Evolutionary conservation across 106 monocot species (phyloP).

Genomic region (Platanthera guangdongensis): DNA sequence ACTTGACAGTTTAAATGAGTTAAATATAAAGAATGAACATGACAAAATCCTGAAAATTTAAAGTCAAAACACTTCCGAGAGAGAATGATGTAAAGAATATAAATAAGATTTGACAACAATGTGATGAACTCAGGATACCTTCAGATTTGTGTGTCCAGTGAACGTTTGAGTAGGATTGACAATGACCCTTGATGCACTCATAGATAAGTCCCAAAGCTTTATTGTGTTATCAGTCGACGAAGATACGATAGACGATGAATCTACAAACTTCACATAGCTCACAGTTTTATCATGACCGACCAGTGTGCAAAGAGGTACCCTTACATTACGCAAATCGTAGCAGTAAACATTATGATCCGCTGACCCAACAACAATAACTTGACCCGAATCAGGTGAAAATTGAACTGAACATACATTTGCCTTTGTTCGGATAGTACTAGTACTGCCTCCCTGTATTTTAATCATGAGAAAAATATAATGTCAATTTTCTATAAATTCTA

Average conservation of each 20-base stretch:
- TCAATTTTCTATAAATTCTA: not conserved
- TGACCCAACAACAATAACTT: conserved; percentile 64
- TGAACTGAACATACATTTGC: conserved; percentile 95
- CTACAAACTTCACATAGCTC: conserved; percentile 89
- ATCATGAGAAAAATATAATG: conserved; percentile 1
- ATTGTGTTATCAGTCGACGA: conserved; percentile 81
- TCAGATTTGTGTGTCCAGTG: conserved; percentile 81
- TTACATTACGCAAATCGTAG: conserved; percentile 68
- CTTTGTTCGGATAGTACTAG: conserved; percentile 75
- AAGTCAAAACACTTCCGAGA: too few relatives aligned
- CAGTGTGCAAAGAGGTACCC: conserved; percentile 51
- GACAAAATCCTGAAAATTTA: too few relatives aligned
- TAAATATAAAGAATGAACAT: too few relatives aligned
- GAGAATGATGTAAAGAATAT: too few relatives aligned
- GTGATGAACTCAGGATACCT: conserved; percentile 31
- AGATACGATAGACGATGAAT: conserved; percentile 65
- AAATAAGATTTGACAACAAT: not conserved
- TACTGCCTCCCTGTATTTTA: conserved; percentile 60
- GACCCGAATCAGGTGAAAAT: conserved; percentile 70
- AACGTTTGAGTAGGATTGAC: conserved; percentile 70
- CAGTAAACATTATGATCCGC: conserved; percentile 87
- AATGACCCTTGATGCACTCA: conserved; percentile 27
- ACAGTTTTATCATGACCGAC: conserved; percentile 78
- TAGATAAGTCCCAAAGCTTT: conserved; percentile 84
- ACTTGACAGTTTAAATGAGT: too few relatives aligned